Conservation (phyloP, 2,329 filamentous ascomycete species). For the Arachnopeziza araneosa region DNA sequence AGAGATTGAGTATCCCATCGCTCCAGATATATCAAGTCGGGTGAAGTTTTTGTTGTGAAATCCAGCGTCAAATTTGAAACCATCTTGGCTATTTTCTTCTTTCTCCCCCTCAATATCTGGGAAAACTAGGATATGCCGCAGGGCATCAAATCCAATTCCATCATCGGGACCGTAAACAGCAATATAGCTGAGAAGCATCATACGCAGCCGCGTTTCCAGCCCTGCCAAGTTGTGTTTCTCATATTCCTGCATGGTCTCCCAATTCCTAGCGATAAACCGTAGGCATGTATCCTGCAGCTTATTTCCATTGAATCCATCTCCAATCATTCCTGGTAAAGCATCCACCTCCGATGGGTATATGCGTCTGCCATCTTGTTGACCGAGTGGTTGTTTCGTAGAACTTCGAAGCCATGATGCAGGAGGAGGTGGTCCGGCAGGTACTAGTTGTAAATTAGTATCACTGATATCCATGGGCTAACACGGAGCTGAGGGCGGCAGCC, state of each 20-base stretch:
- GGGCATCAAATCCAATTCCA: conserved; percentile 45
- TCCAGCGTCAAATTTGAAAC: conserved; percentile 2
- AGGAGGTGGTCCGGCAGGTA: conserved; percentile 53
- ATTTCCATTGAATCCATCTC: conserved; percentile 6
- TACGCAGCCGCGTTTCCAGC: conserved; percentile 48
- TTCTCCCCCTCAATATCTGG: conserved; percentile 28
- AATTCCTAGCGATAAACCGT: conserved; percentile 45
- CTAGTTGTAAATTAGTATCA: conserved; percentile 1
- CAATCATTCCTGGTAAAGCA: conserved; percentile 36
- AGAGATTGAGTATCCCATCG: conserved; percentile 44
- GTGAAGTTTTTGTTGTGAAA: conserved; percentile 42
- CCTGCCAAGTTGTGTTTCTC: conserved; percentile 52
- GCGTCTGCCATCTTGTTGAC: conserved; percentile 17
- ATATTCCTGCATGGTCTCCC: conserved; percentile 50
- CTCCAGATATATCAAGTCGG: conserved; percentile 49
- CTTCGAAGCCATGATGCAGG: conserved; percentile 50
- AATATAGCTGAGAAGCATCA: conserved; percentile 46
- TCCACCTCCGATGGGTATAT: conserved; percentile 25
- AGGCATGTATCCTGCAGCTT: conserved; percentile 45
- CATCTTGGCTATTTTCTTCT: background rate
- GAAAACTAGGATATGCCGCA: conserved; percentile 35
- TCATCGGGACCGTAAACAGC: conserved; percentile 37
- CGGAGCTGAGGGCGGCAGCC: no score
- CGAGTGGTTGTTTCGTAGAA: conserved; percentile 26
- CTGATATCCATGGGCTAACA: no score